Conservation (phyloP, 495 filamentous ascomycete species). For the Letharia columbiana region DNA sequence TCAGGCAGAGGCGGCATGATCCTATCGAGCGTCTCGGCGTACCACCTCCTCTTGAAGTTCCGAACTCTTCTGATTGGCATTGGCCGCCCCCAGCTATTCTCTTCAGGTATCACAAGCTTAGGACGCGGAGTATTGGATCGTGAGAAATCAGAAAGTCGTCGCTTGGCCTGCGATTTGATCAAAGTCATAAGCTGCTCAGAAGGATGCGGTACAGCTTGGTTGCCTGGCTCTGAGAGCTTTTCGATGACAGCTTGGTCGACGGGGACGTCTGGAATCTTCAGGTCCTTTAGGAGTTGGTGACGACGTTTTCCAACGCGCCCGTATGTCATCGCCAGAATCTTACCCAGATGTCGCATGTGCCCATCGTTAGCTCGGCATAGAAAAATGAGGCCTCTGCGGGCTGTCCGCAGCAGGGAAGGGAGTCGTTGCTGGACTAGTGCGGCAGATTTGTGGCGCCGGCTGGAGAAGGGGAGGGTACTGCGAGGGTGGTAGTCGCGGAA, state of each 20-base stretch:
- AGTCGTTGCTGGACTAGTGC: conserved; percentile 10
- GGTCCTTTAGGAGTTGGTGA: conserved; percentile 47
- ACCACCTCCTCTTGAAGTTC: conserved; percentile 55
- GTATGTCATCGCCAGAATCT: conserved; percentile 58
- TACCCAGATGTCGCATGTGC: conserved; percentile 49
- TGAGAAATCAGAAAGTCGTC: conserved; percentile 2
- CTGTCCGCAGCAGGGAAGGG: conserved; percentile 25
- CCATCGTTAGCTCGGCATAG: conserved; percentile 59
- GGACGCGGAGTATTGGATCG: conserved; percentile 33
- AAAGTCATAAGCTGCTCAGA: conserved; percentile 26
- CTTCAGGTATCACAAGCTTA: conserved; percentile 46
- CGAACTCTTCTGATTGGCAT: conserved; percentile 42
- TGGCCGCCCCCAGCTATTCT: conserved; percentile 56
- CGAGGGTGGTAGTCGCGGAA: conserved; percentile 37
- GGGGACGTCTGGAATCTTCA: conserved; percentile 38
- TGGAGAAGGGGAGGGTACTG: not conserved
- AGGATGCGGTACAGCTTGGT: conserved; percentile 27
- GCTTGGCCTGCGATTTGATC: conserved; percentile 32
- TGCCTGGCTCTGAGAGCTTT: conserved; percentile 12
- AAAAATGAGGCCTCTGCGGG: conserved; percentile 29
- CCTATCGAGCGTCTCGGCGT: conserved; percentile 43
- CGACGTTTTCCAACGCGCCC: conserved; percentile 64
- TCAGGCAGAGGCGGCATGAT: conserved; percentile 65
- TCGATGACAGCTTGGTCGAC: conserved; percentile 26
- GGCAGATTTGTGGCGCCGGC: conserved; percentile 2